Base-by-base conservation (phyloP, 805 yeast species). In the Limtongia smithiae region DNA sequence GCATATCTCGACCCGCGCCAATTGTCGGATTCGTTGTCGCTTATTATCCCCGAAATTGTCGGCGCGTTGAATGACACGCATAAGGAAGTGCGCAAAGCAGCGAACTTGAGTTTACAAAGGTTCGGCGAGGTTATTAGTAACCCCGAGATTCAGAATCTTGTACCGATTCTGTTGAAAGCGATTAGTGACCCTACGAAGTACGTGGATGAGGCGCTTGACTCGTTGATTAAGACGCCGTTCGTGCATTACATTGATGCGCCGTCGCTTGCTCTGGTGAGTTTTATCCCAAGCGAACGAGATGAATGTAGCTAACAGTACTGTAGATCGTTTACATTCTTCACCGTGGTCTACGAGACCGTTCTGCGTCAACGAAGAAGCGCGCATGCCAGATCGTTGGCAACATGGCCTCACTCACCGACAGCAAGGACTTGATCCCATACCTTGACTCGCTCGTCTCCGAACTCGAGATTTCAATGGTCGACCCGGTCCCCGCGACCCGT, bases 181-280 rank as follows among this genome's bases (percentile, higher is more conserved):
- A 91, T 93, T 66, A 95, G 97, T 48, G 96, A 93, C 64, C 97
- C 98, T 32, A 85, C 97, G 0, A 85, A 80, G 60, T 71, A 84
- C 69, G 93, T 97, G 1, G 96, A 87, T 51, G 80, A 71, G 11
- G 97, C 97, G 0, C 71, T 93, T 49, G 95, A 89, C 61, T 81
- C 86, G 14, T 76, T 93, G 61, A 81, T 91, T 59, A 80, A 80
- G 60, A 93, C 98, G 0, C 94, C 91, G 60, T 93, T 93, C 62
- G 96, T 90, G 38, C 99, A 93, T 68, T 93, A 91, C 67, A 91
- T 93, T 58, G 99, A 93, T 70, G 96, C 97, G 18, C 97, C 99
- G 2, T 91, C 97, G 1, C 74, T 93, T 62, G 98, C 99, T 0
- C 76, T 93, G 61, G 88, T 93, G 48, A 21, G 56, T 22, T 22